Conservation (phyloP, 73 alveolate genomes). For the Stentor coeruleus region DNA sequence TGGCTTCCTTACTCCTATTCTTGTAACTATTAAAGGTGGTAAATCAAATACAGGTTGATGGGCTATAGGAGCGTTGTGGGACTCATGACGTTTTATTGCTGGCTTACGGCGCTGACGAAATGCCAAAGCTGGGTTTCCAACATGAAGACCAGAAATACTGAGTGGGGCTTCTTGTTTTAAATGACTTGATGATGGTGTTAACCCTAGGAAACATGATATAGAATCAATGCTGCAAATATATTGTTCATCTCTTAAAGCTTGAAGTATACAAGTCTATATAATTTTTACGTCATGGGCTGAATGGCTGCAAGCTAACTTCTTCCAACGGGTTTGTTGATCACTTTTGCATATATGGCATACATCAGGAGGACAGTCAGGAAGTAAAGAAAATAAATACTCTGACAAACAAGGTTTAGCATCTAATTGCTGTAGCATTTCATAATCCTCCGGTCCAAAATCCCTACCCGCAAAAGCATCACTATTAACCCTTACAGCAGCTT, state of each 20-base stretch:
- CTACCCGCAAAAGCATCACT: neutral
- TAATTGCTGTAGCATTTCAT: neutral
- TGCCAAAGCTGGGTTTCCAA: neutral
- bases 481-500: neutral
- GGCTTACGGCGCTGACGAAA: neutral
- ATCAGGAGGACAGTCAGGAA: neutral
- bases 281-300: constrained; percentile 8
- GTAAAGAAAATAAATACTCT: neutral
- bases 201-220: neutral
- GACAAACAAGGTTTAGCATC: neutral
- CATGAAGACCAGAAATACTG: neutral
- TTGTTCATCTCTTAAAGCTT: constrained; percentile 15
- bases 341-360: neutral
- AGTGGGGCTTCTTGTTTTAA: neutral
- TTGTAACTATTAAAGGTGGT: neutral
- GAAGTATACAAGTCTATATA: neutral
- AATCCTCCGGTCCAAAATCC: neutral
- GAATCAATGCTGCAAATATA: neutral
- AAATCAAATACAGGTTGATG: neutral
- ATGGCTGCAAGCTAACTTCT: constrained; percentile 19
- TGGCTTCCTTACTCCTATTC: too few relatives aligned
- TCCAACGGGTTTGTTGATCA: neutral
- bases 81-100: neutral
- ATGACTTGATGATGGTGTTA: neutral
- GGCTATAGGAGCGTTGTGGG: neutral